Conservation (phyloP, 2,329 filamentous ascomycete species). For the Cadophora luteo-olivacea region DNA sequence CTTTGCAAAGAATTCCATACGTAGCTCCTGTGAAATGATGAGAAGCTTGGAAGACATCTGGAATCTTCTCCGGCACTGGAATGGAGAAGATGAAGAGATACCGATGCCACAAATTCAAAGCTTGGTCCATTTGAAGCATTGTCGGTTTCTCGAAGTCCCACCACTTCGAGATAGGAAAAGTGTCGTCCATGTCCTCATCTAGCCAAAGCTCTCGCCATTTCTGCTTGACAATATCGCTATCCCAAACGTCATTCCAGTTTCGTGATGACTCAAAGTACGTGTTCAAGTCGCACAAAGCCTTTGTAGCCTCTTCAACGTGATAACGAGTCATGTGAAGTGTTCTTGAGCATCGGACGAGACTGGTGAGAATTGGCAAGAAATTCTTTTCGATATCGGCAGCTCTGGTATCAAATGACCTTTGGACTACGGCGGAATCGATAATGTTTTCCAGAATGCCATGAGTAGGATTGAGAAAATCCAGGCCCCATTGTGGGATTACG, state of each 20-base stretch:
- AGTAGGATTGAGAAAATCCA: conserved; percentile 55
- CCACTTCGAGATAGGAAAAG: conserved; percentile 46
- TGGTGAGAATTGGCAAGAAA: conserved; percentile 58
- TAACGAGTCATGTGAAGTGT: conserved; percentile 53
- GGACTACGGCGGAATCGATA: conserved; percentile 55
- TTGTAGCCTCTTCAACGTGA: conserved; percentile 45
- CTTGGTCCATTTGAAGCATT: conserved; percentile 52
- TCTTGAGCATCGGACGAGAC: conserved; percentile 56
- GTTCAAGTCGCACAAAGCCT: conserved; percentile 38
- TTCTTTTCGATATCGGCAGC: conserved; percentile 54
- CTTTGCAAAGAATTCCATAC: conserved; percentile 66
- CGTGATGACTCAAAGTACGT: conserved; percentile 48
- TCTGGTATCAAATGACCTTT: conserved; percentile 20
- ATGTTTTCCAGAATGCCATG: conserved; percentile 56
- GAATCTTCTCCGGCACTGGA: conserved; percentile 49
- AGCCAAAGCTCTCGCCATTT: conserved; percentile 54
- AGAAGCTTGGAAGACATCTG: conserved; percentile 66
- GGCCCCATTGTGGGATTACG: conserved; percentile 56
- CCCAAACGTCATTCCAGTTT: conserved; percentile 55
- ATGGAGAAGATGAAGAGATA: conserved; percentile 53
- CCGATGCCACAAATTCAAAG: conserved; percentile 50
- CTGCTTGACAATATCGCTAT: conserved; percentile 52
- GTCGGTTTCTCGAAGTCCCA: conserved; percentile 54
- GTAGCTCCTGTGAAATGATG: conserved; percentile 66
- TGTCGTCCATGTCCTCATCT: conserved; percentile 50